Evolutionary conservation across 2,329 filamentous ascomycete species (phyloP), one percentile per base, ranked within the genome.

Genomic region (Pseudonectria foliicola): DNA sequence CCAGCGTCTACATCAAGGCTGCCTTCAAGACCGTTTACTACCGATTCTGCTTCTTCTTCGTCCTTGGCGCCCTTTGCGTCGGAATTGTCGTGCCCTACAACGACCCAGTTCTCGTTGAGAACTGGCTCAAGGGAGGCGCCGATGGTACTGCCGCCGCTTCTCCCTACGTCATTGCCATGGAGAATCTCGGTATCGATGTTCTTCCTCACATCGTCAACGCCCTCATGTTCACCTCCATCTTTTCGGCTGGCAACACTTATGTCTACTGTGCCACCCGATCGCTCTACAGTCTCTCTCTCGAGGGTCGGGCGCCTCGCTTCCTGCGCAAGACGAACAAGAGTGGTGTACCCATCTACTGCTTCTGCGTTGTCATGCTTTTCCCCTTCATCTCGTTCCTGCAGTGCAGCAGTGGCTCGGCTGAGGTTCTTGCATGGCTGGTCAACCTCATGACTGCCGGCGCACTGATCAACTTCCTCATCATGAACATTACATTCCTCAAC

Each of bases 21-120:
- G 82, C 82, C 1, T 86, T 76, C 62, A 85, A 84, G 49, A 79
- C 77, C 1, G 79, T 85, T 6, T 85, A 85, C 60, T 82, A 79
- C 55, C 76, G 84, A 29, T 70, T 87, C 32, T 80, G 75, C 3
- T 60, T 77, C 12, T 86, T 87, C 61, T 86, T 85, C 59, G 70
- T 85, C 15, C 68, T 82, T 3, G 80, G 81, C 5, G 76, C 80
- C 2, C 64, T 88, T 2, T 71, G 69, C 18, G 73, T 83, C 15
- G 80, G 79, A 13, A 80, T 85, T 31, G 58, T 83, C 30, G 68
- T 86, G 31, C 68, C 82, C 4, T 79, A 77, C 53, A 73, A 84
- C 39, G 77, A 85, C 48, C 47, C 62, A 0, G 68, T 66, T 10
- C 62, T 86, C 38, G 30, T 13, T 6, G 74, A 73, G 2, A 73